Base-by-base conservation (phyloP, 1,284 basidiomycete species). In the Ustilago hordei region DNA sequence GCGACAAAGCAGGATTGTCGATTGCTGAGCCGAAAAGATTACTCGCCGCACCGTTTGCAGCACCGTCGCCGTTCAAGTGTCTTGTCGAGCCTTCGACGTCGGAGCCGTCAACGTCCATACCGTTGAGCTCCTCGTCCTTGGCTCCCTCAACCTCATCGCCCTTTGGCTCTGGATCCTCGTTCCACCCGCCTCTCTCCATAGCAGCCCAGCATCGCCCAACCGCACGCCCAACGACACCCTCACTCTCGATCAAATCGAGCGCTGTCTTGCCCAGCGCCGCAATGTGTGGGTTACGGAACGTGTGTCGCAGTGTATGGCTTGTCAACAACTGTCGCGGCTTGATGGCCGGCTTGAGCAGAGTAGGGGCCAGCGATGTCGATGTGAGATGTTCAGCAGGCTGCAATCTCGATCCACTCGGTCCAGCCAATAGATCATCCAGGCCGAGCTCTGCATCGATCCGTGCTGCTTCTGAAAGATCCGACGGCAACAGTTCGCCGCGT, bases 231-330 rank as follows among this genome's bases (percentile, higher is more conserved):
- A 86, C 75, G 6, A 76, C 72, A 23, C 78, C 75, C 56, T 86
- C 84, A 59, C 83, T 84, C 56, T 85, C 84, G 39, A 80, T 68
- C 43, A 86, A 64, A 48, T 86, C 84, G n/a, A 85, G 68, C 7
- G 84, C 84, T 31, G 84, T 85, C 66, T 83, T 82, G 63, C 78
- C 79, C 4, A 86, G 66, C 1, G 84, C 82, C 4, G 75, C 78
- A 43, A 86, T 81, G 73, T 86, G 84, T 31, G 84, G 82, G 55
- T 86, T 85, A 38, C 79, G 71, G 67, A 86, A 86, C 6, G 79
- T 85, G 58, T 85, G 84, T 19, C 78, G 78, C 34, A 86, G 77
- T 31, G 83, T 81, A 41, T 81, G 80, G 59, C 80, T 82, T n/a
- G 80, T 73, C 45, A 86, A 69, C 45, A 86, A 55, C 45, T 72